Conservation (phyloP, 2,329 filamentous ascomycete species). For the Tolypocladium tundrense region DNA sequence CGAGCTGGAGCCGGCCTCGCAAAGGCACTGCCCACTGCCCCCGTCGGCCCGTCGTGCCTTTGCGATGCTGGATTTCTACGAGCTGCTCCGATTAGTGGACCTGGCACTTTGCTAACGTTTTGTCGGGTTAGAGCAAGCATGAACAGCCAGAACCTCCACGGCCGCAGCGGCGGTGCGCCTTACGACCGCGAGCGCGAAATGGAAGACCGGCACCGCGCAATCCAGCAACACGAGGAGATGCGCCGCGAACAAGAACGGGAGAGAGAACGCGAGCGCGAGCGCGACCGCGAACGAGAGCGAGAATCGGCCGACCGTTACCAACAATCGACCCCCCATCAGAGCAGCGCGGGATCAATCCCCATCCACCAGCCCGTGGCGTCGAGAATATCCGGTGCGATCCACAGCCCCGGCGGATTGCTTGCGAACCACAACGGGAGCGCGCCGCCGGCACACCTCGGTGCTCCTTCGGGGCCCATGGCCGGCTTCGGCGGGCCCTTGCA, state of each 20-base stretch:
- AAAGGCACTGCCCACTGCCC: neutral
- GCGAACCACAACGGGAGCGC: slow-evolving; percentile 57
- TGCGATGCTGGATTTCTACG: neutral
- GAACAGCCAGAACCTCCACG: slow-evolving; percentile 36
- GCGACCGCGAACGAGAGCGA: slow-evolving; percentile 51
- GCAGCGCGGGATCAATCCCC: slow-evolving; percentile 76
- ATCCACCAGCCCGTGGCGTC: slow-evolving; percentile 92
- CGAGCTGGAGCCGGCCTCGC: neutral
- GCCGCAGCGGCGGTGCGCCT: slow-evolving; percentile 25
- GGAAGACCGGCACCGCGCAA: slow-evolving; percentile 36
- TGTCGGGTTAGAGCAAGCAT: slow-evolving; percentile 20
- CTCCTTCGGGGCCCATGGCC: slow-evolving; percentile 37
- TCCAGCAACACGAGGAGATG: slow-evolving; percentile 38
- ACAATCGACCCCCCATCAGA: slow-evolving; percentile 66
- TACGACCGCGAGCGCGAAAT: slow-evolving; percentile 40
- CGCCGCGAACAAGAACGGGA: slow-evolving; percentile 37
- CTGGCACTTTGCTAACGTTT: neutral
- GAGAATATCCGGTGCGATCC: slow-evolving; percentile 69
- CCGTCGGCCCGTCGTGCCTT: neutral
- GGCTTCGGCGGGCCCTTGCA: slow-evolving; percentile 47
- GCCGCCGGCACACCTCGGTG: slow-evolving; percentile 41
- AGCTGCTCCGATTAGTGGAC: neutral
- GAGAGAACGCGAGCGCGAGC: slow-evolving; percentile 58
- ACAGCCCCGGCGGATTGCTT: slow-evolving; percentile 83
- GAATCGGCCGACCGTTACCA: slow-evolving; percentile 59